A percentile compares a stretch with the other conserved stretches of the same genome.
Conservation (phyloP, 2,329 filamentous ascomycete genomes). For the Neonectria sp. region DNA sequence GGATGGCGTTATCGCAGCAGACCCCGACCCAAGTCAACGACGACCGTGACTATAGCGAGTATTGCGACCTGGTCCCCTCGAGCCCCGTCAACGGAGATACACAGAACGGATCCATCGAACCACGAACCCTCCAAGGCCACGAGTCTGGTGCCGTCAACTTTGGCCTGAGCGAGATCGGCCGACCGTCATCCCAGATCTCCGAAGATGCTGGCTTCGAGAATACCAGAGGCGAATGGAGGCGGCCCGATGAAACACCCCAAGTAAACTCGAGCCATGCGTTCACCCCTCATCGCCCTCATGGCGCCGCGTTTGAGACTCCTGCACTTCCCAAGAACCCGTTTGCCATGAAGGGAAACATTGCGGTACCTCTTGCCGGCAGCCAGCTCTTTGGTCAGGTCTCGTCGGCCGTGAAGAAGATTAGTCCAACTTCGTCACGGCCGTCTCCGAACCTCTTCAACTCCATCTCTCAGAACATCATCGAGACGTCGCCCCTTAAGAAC, state of each 20-base stretch:
- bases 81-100: constrained; percentile 47
- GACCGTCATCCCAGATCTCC: constrained; percentile 59
- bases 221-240: constrained; percentile 57
- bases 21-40: constrained; percentile 71
- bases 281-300: constrained; percentile 51
- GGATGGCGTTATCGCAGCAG: constrained; percentile 65
- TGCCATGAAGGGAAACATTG: constrained; percentile 51
- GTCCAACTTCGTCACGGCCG: constrained; percentile 71
- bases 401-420: constrained; percentile 65
- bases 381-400: constrained; percentile 71
- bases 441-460: constrained; percentile 66
- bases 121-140: constrained; percentile 59
- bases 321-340: constrained; percentile 65
- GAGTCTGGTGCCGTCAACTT: constrained; percentile 68
- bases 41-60: constrained; percentile 69
- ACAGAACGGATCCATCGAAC: constrained; percentile 50
- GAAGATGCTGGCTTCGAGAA: constrained; percentile 59
- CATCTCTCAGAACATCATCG: constrained; percentile 62
- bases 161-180: constrained; percentile 54
- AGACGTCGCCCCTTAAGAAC: constrained; percentile 66
- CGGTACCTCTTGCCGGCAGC: constrained; percentile 57
- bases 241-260: constrained; percentile 53
- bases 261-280: constrained; percentile 48
- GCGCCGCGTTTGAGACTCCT: constrained; percentile 64
- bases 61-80: constrained; percentile 48